These are phyloP conservation scores for Cydonia oblonga DNA, from an alignment of 331 rosid species.

Conservation along the genomic window DNA sequence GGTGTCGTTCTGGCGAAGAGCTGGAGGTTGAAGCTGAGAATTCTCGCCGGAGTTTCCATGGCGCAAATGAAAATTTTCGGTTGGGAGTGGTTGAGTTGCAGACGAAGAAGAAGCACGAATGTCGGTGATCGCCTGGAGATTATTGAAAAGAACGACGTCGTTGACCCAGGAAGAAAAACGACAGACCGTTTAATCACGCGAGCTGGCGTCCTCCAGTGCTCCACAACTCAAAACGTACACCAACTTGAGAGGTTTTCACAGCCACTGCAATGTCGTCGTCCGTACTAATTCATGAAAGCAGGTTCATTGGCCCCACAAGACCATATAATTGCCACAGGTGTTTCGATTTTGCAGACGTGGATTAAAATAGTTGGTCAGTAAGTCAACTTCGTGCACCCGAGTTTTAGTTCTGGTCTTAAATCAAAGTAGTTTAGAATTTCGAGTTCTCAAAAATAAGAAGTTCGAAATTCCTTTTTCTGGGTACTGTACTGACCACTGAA, in stretches of 20 bases:
- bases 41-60: slow-evolving; percentile 49
- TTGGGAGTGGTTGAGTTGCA: not conserved
- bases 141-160: not conserved
- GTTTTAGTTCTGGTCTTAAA: too few relatives aligned
- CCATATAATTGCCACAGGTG: slow-evolving; percentile 22
- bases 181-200: not conserved
- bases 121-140: not conserved
- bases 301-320: slow-evolving; percentile 25
- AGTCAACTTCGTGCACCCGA: not conserved
- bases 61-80: not conserved
- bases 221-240: slow-evolving; percentile 35
- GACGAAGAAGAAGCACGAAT: not conserved
- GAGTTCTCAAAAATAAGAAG: not conserved
- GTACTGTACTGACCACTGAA: not conserved
- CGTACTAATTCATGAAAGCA: slow-evolving; percentile 11
- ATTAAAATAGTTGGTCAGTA: not conserved
- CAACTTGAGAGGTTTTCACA: slow-evolving; percentile 5
- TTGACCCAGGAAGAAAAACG: not conserved
- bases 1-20: slow-evolving; percentile 25
- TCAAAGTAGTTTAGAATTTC: not conserved
- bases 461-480: not conserved
- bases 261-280: slow-evolving; percentile 40
- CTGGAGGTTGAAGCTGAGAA: slow-evolving; percentile 28
- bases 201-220: not conserved
- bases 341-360: not conserved